These are phyloP conservation scores for Candida maris DNA, from an alignment of 805 yeast genomes.

Conservation along the genomic window DNA sequence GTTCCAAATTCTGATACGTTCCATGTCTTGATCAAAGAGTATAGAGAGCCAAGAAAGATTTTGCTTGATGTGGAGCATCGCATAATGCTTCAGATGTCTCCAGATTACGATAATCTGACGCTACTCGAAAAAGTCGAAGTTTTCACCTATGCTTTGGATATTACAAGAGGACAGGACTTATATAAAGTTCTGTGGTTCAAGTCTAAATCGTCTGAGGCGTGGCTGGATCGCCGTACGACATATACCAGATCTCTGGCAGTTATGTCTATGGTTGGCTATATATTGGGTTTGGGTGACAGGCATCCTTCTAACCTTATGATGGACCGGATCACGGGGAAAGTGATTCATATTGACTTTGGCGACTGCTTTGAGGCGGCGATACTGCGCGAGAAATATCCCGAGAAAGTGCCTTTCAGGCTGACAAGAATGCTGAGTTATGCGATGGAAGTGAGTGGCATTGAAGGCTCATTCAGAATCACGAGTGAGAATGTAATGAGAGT, in stretches of 20 bases:
- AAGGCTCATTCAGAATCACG: slow-evolving; percentile 94
- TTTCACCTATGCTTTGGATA: slow-evolving; percentile 91
- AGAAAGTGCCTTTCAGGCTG: slow-evolving; percentile 93
- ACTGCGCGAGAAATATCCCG: slow-evolving; percentile 94
- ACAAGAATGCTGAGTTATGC: slow-evolving; percentile 97
- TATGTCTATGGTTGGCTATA: slow-evolving; percentile 98
- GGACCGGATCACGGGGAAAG: slow-evolving; percentile 91
- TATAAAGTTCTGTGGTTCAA: slow-evolving; percentile 95
- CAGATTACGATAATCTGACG: slow-evolving; percentile 87
- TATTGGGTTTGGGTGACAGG: slow-evolving; percentile 93
- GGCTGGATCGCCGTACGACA: slow-evolving; percentile 96
- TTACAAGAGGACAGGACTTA: slow-evolving; percentile 93
- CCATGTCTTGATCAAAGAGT: slow-evolving; percentile 88
- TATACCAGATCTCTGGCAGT: slow-evolving; percentile 95
- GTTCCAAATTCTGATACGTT: slow-evolving; percentile 96
- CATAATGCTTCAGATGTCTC: slow-evolving; percentile 97
- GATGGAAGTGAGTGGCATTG: slow-evolving; percentile 98
- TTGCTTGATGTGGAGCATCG: slow-evolving; percentile 90
- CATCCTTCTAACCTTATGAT: slow-evolving; percentile 97
- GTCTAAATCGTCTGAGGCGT: slow-evolving; percentile 92
- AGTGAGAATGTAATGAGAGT: slow-evolving; percentile 98
- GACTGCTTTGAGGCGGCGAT: slow-evolving; percentile 99
- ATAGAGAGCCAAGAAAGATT: slow-evolving; percentile 87
- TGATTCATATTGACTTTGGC: slow-evolving; percentile 96
- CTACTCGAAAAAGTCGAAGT: slow-evolving; percentile 92